Evolutionary conservation across 352 stramenopile species (phyloP), one percentile per base, ranked within the genome.

Genomic region (Phytophthora multivora): DNA sequence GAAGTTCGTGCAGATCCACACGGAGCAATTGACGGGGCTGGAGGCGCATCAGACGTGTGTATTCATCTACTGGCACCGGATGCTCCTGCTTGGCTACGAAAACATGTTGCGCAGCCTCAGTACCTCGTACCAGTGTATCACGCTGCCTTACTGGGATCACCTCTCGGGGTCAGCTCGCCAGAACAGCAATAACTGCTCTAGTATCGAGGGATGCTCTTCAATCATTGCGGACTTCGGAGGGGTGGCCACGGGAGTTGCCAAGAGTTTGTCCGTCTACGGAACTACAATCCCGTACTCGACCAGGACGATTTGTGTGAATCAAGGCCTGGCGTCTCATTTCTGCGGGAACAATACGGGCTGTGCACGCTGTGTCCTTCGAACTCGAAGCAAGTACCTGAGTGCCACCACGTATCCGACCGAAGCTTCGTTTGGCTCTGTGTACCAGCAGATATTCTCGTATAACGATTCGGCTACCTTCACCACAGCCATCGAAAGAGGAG

Each of bases 31-130:
- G 19, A 81, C 67, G 5, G 79, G 79, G 15, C 55, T 75, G 5
- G 75, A 89, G 47, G 81, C 81, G 18, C 79, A 91, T 45, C 43
- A 60, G 11, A 64, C 63, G 36, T 89, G 79, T 52, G 74, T 88
- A 58, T 91, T 91, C 63, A 77, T 79, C 18, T 89, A 89, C 67
- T 91, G 82, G 79, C 82, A 91, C 40, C 82, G 79, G 46, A 70
- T 77, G 55, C 70, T 85, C 30, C 47, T 89, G 3, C 41, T 91
- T 23, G 79, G 66, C 8, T 91, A 80, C 38, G 81, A 89, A 51
- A 90, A 89, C 57, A 90, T 90, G 81, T 58, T 89, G 6, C 79
- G 81, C 15, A 80, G 69, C 18, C 70, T 83, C 6, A 70, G 42
- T 1, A 2, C 46, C 2, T 5, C 64, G 51, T 90, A 70, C 46